phyloP scores from a whole-genome alignment of 1,139 yeast genomes.

The Entelexis sorbosivorans region DNA sequence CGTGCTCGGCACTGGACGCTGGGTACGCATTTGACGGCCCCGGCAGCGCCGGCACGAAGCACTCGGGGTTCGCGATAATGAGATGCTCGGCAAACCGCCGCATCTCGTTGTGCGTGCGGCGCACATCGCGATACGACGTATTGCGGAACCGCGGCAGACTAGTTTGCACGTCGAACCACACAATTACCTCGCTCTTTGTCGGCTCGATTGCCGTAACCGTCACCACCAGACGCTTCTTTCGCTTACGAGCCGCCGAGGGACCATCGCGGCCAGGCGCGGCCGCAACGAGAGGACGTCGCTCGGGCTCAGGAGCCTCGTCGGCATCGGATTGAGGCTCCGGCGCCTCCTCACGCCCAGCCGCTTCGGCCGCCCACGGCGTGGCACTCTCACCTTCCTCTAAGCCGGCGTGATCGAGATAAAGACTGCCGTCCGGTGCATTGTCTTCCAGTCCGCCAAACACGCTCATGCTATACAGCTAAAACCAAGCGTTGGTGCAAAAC shows the following conservation, averaged over 20 bases:
- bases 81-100: conserved; percentile 66
- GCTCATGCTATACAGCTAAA: conserved; percentile 9
- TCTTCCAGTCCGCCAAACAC: conserved; percentile 25
- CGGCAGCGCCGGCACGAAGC: conserved; percentile 86
- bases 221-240: conserved; percentile 31
- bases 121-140: conserved; percentile 51
- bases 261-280: not conserved
- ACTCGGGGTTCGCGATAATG: conserved; percentile 73
- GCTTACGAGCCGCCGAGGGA: not conserved
- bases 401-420: not conserved
- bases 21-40: conserved; percentile 66
- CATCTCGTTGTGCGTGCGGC: conserved; percentile 73
- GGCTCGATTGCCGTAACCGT: conserved; percentile 41
- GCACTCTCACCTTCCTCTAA: not conserved
- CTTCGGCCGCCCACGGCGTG: not conserved
- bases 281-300: not conserved
- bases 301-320: not conserved
- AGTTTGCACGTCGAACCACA: conserved; percentile 42
- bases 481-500: not conserved
- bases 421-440: conserved; percentile 25
- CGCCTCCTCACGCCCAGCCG: not conserved
- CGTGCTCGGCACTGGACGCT: conserved; percentile 72
- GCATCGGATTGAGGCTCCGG: not conserved
- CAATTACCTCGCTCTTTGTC: conserved; percentile 40
- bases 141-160: conserved; percentile 66